Evolutionary conservation across 768 basidiomycete species (phyloP).

Genomic region (Serendipita sp.): DNA sequence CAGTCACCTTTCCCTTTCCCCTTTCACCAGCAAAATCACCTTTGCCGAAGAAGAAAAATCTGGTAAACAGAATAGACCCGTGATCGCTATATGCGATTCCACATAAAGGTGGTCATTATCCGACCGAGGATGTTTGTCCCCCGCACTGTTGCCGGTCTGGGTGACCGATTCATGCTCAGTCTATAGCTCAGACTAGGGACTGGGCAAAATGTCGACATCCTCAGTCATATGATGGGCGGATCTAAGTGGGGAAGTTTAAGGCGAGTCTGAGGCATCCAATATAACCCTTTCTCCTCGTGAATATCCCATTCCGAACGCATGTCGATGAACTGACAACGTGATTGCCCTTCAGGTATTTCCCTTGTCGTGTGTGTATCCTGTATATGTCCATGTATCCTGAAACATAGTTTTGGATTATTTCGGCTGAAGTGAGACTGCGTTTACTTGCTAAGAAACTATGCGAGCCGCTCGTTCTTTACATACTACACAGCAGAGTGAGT

Average conservation of each 20-base stretch:
- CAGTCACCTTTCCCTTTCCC: background rate
- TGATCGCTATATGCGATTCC: conserved; percentile 19
- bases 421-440: no score
- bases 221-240: conserved; percentile 30
- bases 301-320: background rate
- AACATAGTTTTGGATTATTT: no score
- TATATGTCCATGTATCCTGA: no score
- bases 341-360: no score
- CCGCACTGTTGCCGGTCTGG: background rate
- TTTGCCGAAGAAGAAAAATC: conserved; percentile 59
- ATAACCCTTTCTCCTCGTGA: background rate
- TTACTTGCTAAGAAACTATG: no score
- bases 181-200: background rate
- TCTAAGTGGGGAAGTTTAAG: conserved; percentile 64
- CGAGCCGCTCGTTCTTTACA: no score
- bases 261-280: conserved; percentile 59
- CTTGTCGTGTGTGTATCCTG: no score
- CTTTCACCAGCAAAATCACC: conserved; percentile 10
- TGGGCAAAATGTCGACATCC: conserved; percentile 5
- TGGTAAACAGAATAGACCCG: conserved; percentile 76
- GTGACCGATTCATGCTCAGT: background rate
- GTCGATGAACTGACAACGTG: no score
- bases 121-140: background rate
- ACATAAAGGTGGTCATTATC: background rate
- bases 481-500: no score